Evolutionary conservation across 1,284 basidiomycete species (phyloP).

Genomic region (Sanghuangporus sanghuang): DNA sequence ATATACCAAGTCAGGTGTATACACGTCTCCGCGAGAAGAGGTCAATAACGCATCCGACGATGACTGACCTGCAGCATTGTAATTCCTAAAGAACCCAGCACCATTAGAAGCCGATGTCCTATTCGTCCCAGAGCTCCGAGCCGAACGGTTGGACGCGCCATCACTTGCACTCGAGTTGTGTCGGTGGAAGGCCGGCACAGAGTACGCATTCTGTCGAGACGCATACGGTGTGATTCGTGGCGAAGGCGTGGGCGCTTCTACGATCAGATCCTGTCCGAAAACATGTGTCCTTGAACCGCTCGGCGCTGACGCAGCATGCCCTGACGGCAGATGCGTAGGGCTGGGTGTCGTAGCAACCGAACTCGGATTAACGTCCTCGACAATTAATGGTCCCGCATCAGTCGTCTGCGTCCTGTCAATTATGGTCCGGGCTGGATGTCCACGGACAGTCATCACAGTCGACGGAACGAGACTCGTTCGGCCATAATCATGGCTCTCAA

Average conservation of each 20-base stretch:
- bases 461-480: not conserved
- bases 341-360: slow-evolving; percentile 18
- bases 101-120: slow-evolving; percentile 40
- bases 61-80: slow-evolving; percentile 27
- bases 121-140: slow-evolving; percentile 42
- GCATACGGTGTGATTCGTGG: slow-evolving; percentile 43
- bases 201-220: slow-evolving; percentile 4
- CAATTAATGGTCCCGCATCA: not conserved
- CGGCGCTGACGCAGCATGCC: slow-evolving; percentile 35
- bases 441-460: slow-evolving; percentile 2
- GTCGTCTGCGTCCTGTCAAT: not conserved
- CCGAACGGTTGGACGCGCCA: slow-evolving; percentile 38
- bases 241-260: slow-evolving; percentile 48
- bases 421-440: slow-evolving; percentile 1
- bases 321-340: slow-evolving; percentile 26
- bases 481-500: not conserved
- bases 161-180: slow-evolving; percentile 19
- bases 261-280: slow-evolving; percentile 55
- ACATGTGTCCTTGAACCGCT: slow-evolving; percentile 17
- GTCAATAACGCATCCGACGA: slow-evolving; percentile 33
- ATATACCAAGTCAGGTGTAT: slow-evolving; percentile 68
- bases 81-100: slow-evolving; percentile 55
- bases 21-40: slow-evolving; percentile 46
- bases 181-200: slow-evolving; percentile 5
- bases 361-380: slow-evolving; percentile 17